A percentile compares a stretch with the other conserved stretches of the same genome.
Conservation (phyloP, 2,329 filamentous ascomycete genomes). For the Neofusicoccum sp. region DNA sequence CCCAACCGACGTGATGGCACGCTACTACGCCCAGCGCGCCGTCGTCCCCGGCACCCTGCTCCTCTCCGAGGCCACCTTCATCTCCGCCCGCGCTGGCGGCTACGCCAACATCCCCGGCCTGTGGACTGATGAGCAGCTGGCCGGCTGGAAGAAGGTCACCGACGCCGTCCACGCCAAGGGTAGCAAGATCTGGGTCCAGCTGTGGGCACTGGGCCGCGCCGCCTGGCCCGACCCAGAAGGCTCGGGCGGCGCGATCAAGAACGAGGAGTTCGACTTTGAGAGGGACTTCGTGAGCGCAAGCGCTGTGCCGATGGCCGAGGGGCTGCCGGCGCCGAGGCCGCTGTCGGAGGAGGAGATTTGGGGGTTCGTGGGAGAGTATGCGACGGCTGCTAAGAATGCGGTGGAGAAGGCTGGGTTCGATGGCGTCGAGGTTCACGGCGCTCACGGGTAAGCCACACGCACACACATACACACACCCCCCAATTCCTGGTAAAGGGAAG, state of each 20-base stretch:
- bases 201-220: constrained; percentile 61
- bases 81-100: constrained; percentile 29
- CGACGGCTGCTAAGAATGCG: constrained; percentile 45
- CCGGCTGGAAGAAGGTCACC: constrained; percentile 60
- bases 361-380: constrained; percentile 38
- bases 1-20: constrained; percentile 39
- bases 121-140: constrained; percentile 49
- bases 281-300: constrained; percentile 32
- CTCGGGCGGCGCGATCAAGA: constrained; percentile 27
- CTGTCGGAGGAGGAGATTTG: constrained; percentile 42
- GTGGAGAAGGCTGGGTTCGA: constrained; percentile 56
- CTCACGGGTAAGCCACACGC: constrained; percentile 51
- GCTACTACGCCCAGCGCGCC: constrained; percentile 33
- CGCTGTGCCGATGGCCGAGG: constrained; percentile 34
- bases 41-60: constrained; percentile 32
- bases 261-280: constrained; percentile 30
- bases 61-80: constrained; percentile 37
- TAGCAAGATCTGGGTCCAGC: constrained; percentile 60
- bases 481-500: not conserved
- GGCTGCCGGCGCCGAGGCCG: constrained; percentile 32
- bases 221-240: constrained; percentile 42
- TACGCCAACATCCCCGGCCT: constrained; percentile 31
- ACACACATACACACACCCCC: not conserved
- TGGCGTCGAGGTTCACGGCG: constrained; percentile 57
- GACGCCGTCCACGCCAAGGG: constrained; percentile 63